Evolutionary conservation across 2,329 filamentous ascomycete species (phyloP).

Genomic region (Ilyonectria robusta): DNA sequence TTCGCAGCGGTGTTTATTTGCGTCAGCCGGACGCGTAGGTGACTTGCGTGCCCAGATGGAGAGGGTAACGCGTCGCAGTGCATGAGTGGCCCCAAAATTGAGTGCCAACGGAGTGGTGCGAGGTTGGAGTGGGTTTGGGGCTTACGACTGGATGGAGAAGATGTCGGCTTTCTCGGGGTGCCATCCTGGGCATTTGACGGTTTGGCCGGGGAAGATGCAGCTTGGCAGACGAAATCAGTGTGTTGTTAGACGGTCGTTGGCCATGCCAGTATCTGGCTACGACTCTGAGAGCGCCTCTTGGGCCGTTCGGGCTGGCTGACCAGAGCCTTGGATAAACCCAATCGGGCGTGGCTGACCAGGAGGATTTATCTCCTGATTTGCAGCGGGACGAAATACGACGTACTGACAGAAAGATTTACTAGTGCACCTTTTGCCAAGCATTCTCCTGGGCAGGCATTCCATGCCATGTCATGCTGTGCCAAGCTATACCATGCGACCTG

Average conservation of each 20-base stretch:
- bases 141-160: slow-evolving; percentile 27
- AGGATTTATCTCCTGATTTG: slow-evolving; percentile 7
- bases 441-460: slow-evolving; percentile 21
- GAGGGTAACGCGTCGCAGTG: slow-evolving; percentile 26
- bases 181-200: slow-evolving; percentile 14
- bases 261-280: slow-evolving; percentile 6
- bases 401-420: slow-evolving; percentile 8
- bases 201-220: slow-evolving; percentile 21
- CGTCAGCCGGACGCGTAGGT: slow-evolving; percentile 24
- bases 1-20: slow-evolving; percentile 5
- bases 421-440: slow-evolving; percentile 8
- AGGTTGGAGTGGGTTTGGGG: slow-evolving; percentile 13
- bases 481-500: slow-evolving; percentile 13
- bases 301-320: not conserved
- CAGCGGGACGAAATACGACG: slow-evolving; percentile 12
- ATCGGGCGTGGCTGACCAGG: slow-evolving; percentile 12
- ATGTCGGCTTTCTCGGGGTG: slow-evolving; percentile 13
- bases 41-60: slow-evolving; percentile 26
- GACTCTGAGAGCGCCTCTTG: slow-evolving; percentile 1
- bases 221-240: slow-evolving; percentile 10
- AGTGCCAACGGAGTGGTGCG: slow-evolving; percentile 18
- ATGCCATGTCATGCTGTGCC: slow-evolving; percentile 27
- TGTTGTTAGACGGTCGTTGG: slow-evolving; percentile 15
- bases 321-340: slow-evolving; percentile 8
- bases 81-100: slow-evolving; percentile 8